These are phyloP conservation scores for Xerocomellus amylosporus DNA, from an alignment of 768 basidiomycete species.

Conservation along the genomic window DNA sequence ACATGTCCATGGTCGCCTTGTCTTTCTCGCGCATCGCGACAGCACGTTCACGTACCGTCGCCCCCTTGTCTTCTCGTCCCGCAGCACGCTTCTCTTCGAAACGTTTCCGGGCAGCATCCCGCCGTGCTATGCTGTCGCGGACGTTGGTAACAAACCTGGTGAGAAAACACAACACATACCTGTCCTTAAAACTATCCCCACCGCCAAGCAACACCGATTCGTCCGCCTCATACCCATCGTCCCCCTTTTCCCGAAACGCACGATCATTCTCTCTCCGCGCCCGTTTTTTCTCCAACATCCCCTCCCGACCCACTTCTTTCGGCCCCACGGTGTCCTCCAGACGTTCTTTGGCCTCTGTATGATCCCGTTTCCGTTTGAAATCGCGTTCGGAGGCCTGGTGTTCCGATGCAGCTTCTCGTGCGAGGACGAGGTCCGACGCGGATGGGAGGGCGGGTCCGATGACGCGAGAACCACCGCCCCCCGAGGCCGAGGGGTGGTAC, in stretches of 20 bases:
- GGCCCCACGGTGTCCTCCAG: conserved; percentile 79
- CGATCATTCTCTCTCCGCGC: conserved; percentile 69
- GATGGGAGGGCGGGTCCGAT: conserved; percentile 71
- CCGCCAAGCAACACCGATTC: conserved; percentile 81
- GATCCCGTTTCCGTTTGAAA: conserved; percentile 65
- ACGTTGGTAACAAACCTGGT: conserved; percentile 3
- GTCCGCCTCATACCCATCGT: conserved; percentile 74
- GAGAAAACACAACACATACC: conserved; percentile 44
- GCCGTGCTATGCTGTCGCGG: conserved; percentile 58
- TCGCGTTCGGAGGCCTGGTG: conserved; percentile 48
- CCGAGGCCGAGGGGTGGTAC: conserved; percentile 20
- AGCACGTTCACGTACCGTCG: conserved; percentile 57
- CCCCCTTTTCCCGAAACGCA: conserved; percentile 66
- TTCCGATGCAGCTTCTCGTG: conserved; percentile 61
- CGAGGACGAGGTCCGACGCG: conserved; percentile 64
- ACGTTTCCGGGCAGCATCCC: conserved; percentile 69
- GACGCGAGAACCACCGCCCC: conserved; percentile 44
- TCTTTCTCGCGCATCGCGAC: conserved; percentile 73
- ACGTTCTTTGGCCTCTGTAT: conserved; percentile 60
- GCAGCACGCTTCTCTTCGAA: conserved; percentile 50
- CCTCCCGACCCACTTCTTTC: conserved; percentile 78
- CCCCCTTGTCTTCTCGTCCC: conserved; percentile 47
- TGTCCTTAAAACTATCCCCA: conserved; percentile 75
- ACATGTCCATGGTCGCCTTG: conserved; percentile 94
- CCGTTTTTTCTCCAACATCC: conserved; percentile 83